These are phyloP conservation scores for Cryptococcus floricola DNA, from an alignment of 1,284 basidiomycete genomes.

Conservation along the genomic window DNA sequence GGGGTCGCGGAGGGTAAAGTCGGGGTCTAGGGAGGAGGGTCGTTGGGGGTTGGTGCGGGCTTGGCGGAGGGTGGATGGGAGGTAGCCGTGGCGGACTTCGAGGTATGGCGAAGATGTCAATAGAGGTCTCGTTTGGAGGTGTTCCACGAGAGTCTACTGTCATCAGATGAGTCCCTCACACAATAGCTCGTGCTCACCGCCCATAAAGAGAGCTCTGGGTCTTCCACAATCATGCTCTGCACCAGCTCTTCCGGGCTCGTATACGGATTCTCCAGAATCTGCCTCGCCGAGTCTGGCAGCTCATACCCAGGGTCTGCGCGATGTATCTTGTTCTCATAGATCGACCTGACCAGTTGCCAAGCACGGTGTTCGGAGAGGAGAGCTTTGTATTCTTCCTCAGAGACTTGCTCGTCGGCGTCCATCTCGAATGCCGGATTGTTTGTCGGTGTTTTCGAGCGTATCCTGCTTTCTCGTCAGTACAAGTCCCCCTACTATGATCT, in stretches of 20 bases:
- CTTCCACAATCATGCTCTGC: conserved; percentile 42
- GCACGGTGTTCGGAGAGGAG: conserved; percentile 43
- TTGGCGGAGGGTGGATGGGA: conserved; percentile 40
- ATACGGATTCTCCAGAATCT: conserved; percentile 36
- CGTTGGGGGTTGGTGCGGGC: conserved; percentile 22
- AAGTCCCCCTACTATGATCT: too few species aligned
- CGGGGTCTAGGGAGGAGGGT: conserved; percentile 39
- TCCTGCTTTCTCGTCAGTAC: neutral
- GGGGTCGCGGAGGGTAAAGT: conserved; percentile 44
- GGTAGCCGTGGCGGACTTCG: conserved; percentile 43
- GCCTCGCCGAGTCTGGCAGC: conserved; percentile 23
- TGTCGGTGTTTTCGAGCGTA: conserved; percentile 16
- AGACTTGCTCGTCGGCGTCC: conserved; percentile 24
- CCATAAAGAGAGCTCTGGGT: conserved; percentile 37
- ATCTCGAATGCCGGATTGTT: conserved; percentile 14
- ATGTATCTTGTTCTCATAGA: conserved; percentile 40
- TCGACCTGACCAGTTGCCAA: conserved; percentile 41
- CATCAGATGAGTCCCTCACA: neutral
- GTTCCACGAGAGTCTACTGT: conserved; percentile 36
- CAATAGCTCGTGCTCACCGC: conserved; percentile 21
- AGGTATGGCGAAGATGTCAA: conserved; percentile 35
- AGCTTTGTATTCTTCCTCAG: conserved; percentile 30
- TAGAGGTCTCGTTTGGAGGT: conserved; percentile 40
- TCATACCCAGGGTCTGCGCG: conserved; percentile 29
- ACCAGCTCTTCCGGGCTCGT: conserved; percentile 38